Base-by-base conservation (phyloP, 305 asterid genomes). In the Nicotiana rustica region DNA sequence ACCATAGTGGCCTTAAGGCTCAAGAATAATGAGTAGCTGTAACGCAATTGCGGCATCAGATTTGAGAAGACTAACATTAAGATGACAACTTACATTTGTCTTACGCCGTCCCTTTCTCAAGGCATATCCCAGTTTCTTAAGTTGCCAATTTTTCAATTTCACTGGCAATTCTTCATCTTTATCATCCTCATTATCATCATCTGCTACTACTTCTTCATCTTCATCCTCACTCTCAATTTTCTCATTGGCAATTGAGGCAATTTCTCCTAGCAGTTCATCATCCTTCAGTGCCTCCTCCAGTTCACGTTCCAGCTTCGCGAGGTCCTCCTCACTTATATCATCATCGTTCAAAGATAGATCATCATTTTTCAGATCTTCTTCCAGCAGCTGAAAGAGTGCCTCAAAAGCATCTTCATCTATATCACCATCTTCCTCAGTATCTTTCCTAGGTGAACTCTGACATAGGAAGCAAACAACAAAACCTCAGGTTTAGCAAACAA, bases 381-480 rank as follows among this genome's bases (percentile, higher is more conserved):
- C 99, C 61, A 94, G 93, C 85, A 87, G 92, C 66, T 79, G 89
- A 61, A 95, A 95, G 77, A 94, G 97, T 35, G 97, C 97, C 86
- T 96, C 98, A 68, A 94, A 91, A 62, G 98, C 97, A 91, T 94
- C 99, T 85, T 90, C 97, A 82, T 89, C 97, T 79, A 88, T 68
- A 64, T 88, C 92, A 38, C 87, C 96, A 75, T 86, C 94, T 62
- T 84, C 92, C 68, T 80, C 88, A 25, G 82, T 87, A 59, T 66
- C 82, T 85, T 86, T 85, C 25, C 64, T 31, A 15, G 82, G 77
- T 29, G 67, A 31, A n/a, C 77, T 93, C 84, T 89, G 83, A 97
- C 89, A 86, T 83, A 67, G 13, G 79, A 35, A 83, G 76, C 78
- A 83, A 80, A 81, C 25, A 75, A 38, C 78, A 86, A 85, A 81